Conservation (phyloP, 2,329 filamentous ascomycete genomes). For the Fusarium nygamai region DNA sequence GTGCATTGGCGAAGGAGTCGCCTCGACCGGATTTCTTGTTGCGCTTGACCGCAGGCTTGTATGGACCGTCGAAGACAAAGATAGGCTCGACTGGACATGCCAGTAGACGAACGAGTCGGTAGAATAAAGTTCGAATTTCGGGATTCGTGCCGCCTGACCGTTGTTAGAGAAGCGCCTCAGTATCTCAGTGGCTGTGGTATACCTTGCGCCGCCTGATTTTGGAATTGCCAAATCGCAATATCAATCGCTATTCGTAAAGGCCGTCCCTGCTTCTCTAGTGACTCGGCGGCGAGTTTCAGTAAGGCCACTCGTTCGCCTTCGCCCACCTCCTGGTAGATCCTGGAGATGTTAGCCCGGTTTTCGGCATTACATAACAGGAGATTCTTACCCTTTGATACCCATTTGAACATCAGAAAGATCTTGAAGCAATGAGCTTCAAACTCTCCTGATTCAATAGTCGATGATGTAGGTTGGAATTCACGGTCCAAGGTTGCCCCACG, state of each 20-base stretch:
- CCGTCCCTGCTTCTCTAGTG: conserved; percentile 73
- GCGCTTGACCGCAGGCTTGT: conserved; percentile 88
- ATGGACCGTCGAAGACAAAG: conserved; percentile 89
- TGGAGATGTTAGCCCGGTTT: conserved; percentile 49
- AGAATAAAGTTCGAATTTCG: conserved; percentile 90
- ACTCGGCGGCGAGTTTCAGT: conserved; percentile 81
- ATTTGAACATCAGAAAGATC: conserved; percentile 50
- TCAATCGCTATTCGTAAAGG: conserved; percentile 92
- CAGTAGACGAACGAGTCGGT: conserved; percentile 82
- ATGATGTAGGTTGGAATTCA: conserved; percentile 35
- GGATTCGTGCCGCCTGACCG: conserved; percentile 81
- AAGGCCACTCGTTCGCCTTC: conserved; percentile 81
- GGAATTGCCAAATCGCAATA: conserved; percentile 97
- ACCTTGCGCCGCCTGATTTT: conserved; percentile 84
- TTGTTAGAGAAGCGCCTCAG: conserved; percentile 11
- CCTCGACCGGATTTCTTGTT: conserved; percentile 78
- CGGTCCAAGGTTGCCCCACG: conserved; percentile 35
- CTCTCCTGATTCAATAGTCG: conserved; percentile 7
- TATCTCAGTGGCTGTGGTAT: background rate
- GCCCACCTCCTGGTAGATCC: conserved; percentile 91
- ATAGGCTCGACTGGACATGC: conserved; percentile 83
- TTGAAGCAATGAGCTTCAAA: conserved; percentile 6
- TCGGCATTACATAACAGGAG: rapidly evolving
- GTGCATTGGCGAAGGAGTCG: conserved; percentile 73
- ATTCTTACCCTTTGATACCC: conserved; percentile 72